Evolutionary conservation across 2,329 filamentous ascomycete species (phyloP).

Genomic region (Gnomoniopsis sp.): DNA sequence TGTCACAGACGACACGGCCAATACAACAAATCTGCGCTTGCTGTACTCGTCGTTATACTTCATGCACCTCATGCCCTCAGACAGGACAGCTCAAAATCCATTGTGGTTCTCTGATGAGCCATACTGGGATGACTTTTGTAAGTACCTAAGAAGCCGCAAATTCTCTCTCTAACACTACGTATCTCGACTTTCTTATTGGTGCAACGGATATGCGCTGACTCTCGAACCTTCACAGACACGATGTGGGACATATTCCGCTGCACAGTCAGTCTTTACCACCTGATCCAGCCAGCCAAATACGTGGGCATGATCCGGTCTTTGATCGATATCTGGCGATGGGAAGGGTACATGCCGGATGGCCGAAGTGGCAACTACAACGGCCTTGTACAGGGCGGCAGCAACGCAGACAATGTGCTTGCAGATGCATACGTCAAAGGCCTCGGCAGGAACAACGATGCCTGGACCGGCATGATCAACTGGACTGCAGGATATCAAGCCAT

Average conservation of each 20-base stretch:
- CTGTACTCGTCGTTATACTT: conserved; percentile 59
- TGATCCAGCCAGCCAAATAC: conserved; percentile 62
- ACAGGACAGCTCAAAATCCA: conserved; percentile 66
- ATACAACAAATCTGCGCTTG: conserved; percentile 45
- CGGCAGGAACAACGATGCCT: conserved; percentile 49
- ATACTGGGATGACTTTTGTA: conserved; percentile 69
- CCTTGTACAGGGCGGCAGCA: conserved; percentile 71
- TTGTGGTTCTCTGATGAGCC: conserved; percentile 63
- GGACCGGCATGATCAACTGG: conserved; percentile 57
- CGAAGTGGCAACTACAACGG: conserved; percentile 66
- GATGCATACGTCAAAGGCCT: conserved; percentile 69
- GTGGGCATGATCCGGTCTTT: conserved; percentile 66
- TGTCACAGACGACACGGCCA: conserved; percentile 30
- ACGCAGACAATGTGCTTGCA: conserved; percentile 66
- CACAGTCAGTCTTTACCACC: conserved; percentile 67
- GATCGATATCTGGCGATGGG: conserved; percentile 64
- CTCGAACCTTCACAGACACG: conserved; percentile 46
- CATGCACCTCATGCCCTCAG: conserved; percentile 59
- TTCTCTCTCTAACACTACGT: too few species aligned
- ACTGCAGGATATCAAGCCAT: conserved; percentile 66
- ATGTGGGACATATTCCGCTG: conserved; percentile 72
- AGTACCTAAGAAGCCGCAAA: not conserved
- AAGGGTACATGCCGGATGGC: conserved; percentile 68
- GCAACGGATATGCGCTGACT: conserved; percentile 43
- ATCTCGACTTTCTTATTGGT: conserved; percentile 42